Evolutionary conservation across 1,139 yeast genomes (phyloP).

Genomic region (Kodamaea sp.): DNA sequence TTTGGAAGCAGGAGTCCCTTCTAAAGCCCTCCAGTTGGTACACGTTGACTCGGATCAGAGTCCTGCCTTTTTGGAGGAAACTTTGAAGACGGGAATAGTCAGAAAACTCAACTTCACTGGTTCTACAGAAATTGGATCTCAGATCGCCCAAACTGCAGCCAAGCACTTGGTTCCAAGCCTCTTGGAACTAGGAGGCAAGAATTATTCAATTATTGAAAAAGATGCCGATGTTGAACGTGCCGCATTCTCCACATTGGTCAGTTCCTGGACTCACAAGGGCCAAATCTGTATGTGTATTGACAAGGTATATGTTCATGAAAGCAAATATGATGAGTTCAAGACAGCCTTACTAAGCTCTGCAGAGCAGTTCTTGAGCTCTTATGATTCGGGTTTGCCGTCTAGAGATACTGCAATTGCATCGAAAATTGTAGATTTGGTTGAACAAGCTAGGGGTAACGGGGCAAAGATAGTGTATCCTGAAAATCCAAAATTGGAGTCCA

Average conservation of each 20-base stretch:
- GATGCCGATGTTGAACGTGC: constrained; percentile 37
- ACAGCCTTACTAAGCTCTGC: not conserved
- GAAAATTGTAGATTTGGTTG: not conserved
- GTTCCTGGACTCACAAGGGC: constrained; percentile 45
- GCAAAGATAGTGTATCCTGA: not conserved
- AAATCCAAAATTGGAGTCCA: not conserved
- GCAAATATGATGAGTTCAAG: constrained; percentile 30
- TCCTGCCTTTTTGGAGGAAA: constrained; percentile 21
- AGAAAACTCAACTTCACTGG: constrained; percentile 47
- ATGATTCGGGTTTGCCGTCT: not conserved
- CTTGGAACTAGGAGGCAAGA: constrained; percentile 50
- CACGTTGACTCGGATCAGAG: constrained; percentile 31
- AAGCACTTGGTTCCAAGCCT: constrained; percentile 24
- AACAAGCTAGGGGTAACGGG: not conserved
- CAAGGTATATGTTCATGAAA: constrained; percentile 33
- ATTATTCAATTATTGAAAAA: constrained; percentile 31
- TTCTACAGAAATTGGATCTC: constrained; percentile 38
- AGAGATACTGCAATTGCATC: not conserved
- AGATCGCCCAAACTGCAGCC: constrained; percentile 36
- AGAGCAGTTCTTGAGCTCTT: not conserved
- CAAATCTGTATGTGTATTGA: constrained; percentile 52
- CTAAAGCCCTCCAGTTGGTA: constrained; percentile 35
- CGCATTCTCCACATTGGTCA: constrained; percentile 30
- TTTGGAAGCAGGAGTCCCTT: constrained; percentile 42
- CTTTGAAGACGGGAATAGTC: constrained; percentile 28